Percentiles rank a stretch among this genome's conserved stretches.
These are phyloP conservation scores for Sordariomycetes sp. DNA, from an alignment of 2,329 filamentous ascomycete species.

Conservation along the genomic window DNA sequence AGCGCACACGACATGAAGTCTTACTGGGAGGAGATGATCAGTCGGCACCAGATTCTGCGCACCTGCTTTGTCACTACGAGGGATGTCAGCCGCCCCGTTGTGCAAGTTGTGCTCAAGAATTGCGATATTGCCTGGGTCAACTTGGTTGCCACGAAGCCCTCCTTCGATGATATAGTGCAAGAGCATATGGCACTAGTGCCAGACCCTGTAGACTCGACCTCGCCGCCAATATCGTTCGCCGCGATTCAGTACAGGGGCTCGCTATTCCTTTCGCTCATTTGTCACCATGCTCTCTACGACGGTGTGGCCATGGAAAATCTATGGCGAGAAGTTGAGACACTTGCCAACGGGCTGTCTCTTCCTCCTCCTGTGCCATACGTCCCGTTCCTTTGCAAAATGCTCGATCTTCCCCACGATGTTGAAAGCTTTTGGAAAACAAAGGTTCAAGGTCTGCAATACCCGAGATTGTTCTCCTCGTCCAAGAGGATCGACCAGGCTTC, in stretches of 20 bases:
- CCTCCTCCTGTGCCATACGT: conserved; percentile 45
- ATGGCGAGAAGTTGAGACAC: conserved; percentile 58
- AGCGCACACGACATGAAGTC: conserved; percentile 38
- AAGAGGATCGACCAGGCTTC: conserved; percentile 16
- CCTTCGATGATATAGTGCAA: conserved; percentile 25
- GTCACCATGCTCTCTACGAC: conserved; percentile 82
- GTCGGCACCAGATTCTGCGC: conserved; percentile 66
- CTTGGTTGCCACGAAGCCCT: conserved; percentile 18
- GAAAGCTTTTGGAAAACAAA: conserved; percentile 58
- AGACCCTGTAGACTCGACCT: conserved; percentile 30
- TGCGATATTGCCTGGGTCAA: conserved; percentile 30
- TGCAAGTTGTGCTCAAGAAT: conserved; percentile 57
- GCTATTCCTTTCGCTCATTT: conserved; percentile 37
- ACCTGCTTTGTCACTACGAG: conserved; percentile 66
- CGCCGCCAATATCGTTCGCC: conserved; percentile 35
- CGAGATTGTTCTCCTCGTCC: conserved; percentile 13
- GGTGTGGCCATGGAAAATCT: conserved; percentile 66
- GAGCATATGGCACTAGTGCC: conserved; percentile 29
- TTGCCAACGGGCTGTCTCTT: conserved; percentile 39
- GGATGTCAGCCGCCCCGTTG: conserved; percentile 51
- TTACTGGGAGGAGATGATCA: conserved; percentile 54
- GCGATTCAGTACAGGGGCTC: conserved; percentile 22
- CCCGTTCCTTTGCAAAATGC: conserved; percentile 52
- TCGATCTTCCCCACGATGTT: conserved; percentile 34
- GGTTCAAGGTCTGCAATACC: conserved; percentile 39